phyloP scores from a whole-genome alignment of 306 rosid species.

The Pyrus betulifolia region DNA sequence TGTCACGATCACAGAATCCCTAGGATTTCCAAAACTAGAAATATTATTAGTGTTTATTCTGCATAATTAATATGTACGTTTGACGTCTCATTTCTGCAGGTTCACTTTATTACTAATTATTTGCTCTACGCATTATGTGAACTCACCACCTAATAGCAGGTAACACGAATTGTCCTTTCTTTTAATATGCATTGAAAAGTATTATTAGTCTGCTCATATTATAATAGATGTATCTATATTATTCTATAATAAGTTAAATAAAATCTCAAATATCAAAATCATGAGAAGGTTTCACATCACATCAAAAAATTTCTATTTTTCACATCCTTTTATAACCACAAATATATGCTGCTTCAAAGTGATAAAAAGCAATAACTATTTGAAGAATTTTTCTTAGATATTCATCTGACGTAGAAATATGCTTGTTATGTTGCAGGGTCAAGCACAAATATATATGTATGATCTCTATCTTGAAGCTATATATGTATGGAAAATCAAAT shows the following conservation, averaged over 20 bases:
- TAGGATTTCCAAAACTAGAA: fast-evolving
- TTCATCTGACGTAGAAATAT: not conserved
- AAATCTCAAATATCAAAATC: not conserved
- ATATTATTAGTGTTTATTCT: not conserved
- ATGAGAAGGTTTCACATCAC: not conserved
- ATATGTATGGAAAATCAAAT: not conserved
- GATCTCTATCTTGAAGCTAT: not conserved
- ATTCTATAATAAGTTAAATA: too few relatives aligned
- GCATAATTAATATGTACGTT: too few relatives aligned
- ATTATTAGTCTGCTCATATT: not conserved
- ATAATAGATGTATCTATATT: too few relatives aligned
- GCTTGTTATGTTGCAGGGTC: not conserved
- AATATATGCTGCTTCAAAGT: not conserved
- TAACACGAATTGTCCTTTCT: not conserved
- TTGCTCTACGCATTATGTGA: not conserved
- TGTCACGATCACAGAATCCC: fast-evolving
- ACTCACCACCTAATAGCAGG: constrained; percentile 23
- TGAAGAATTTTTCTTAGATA: not conserved
- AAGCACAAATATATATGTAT: not conserved
- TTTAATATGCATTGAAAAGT: not conserved
- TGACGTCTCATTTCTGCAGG: constrained; percentile 34
- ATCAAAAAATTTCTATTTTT: not conserved
- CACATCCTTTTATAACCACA: not conserved
- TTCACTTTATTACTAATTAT: constrained; percentile 69
- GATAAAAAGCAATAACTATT: not conserved